These are phyloP conservation scores for Plectosphaerella plurivora DNA, from an alignment of 2,329 filamentous ascomycete genomes.

Conservation along the genomic window DNA sequence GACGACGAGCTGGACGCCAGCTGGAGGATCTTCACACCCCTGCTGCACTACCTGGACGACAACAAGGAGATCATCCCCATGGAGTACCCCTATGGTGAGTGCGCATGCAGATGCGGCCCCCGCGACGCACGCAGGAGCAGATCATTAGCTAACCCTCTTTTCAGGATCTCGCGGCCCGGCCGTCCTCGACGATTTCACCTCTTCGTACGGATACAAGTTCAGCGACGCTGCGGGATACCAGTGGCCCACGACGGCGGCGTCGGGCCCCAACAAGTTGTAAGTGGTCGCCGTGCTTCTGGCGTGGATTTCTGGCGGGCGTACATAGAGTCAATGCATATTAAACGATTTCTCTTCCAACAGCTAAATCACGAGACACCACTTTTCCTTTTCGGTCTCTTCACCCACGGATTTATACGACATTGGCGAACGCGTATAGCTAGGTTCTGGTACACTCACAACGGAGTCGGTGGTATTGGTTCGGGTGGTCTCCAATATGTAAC, in stretches of 20 bases:
- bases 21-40: slow-evolving; percentile 97
- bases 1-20: slow-evolving; percentile 95
- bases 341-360: slow-evolving; percentile 8
- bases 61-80: slow-evolving; percentile 99
- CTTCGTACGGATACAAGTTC: slow-evolving; percentile 98
- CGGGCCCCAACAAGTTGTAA: slow-evolving; percentile 75
- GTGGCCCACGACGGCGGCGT: slow-evolving; percentile 77
- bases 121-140: not conserved
- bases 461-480: not conserved
- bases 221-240: slow-evolving; percentile 94
- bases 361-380: slow-evolving; percentile 1
- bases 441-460: not conserved
- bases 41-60: slow-evolving; percentile 96
- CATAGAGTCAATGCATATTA: slow-evolving; percentile 13
- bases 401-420: slow-evolving; percentile 1
- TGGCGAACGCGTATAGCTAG: not conserved
- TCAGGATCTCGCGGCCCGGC: slow-evolving; percentile 94
- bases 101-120: not conserved
- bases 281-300: slow-evolving; percentile 21
- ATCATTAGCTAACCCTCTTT: not conserved
- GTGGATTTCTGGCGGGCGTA: slow-evolving; percentile 6
- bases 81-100: slow-evolving; percentile 97
- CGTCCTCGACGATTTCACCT: slow-evolving; percentile 95
- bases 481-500: not conserved
- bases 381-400: not conserved